Base-by-base conservation (phyloP, 352 stramenopile genomes). In the Globisporangium mamillatum region DNA sequence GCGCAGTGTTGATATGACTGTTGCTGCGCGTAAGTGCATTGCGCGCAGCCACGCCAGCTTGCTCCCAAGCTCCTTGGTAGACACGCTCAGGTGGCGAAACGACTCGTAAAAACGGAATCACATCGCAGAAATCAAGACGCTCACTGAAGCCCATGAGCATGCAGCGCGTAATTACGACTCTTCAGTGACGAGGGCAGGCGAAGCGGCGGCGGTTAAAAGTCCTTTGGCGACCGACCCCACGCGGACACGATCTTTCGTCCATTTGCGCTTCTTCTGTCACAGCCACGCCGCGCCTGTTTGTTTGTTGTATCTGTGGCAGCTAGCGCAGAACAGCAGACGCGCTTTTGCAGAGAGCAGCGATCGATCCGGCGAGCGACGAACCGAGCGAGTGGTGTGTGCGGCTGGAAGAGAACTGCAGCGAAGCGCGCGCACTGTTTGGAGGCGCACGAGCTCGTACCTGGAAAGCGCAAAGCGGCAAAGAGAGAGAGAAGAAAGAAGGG, bases 151-250 rank as follows among this genome's bases (percentile, higher is more conserved):
- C 16, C 41, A 58, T 27, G 22, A 58, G 25, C 18, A 59, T 20
- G 9, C 55, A 9, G 18, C 18, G 4, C 55, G 55, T 61, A 61
- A 61, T 61, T 61, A 61, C 55, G 53, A 59, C 53, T 59, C 53
- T 36, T 59, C 53, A 52, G 18, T 52, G 44, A 22, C 44, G 44
- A 52, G 25, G 25, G 55, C 22, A 56, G 50, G 24, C 32, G 60
- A 66, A 66, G 60, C 60, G 60, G 44, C 44, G 32, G 57, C 57
- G 32, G 57, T 63, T 63, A 7, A 52, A 52, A 55, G 60, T 54
- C 60, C 44, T 34, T 66, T 66, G 44, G 44, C 20, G 55, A 41
- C 27, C 55, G 52, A 9, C 46, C 22, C 22, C 22, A 22, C 36
- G 60, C 60, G 22, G 25, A 48, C 44, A 55, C 60, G 60, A 66